Conservation (phyloP, 371 early-diverging fungal species). For the Syncephalis fuscata region DNA sequence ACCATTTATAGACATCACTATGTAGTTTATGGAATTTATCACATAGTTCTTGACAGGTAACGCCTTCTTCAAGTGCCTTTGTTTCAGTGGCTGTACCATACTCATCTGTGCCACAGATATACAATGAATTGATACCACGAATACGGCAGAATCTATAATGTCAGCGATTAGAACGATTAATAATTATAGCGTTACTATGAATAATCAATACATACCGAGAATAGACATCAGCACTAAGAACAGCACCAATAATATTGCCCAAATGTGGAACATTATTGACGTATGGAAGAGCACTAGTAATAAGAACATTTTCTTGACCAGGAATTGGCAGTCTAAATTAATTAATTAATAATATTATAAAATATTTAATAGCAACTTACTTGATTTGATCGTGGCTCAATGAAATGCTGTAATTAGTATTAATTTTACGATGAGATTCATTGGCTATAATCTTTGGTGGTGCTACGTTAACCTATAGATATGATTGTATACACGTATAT, state of each 20-base stretch:
- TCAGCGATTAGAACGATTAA: constrained; percentile 8
- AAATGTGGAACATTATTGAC: constrained; percentile 99
- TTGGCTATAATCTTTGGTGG: constrained; percentile 6
- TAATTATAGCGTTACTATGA: neutral
- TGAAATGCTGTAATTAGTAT: neutral
- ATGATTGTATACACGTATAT: too few relatives aligned
- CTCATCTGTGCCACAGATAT: constrained; percentile 99
- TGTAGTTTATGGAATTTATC: constrained; percentile 93
- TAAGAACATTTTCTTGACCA: constrained; percentile 71
- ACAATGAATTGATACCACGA: constrained; percentile 84
- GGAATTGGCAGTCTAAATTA: constrained; percentile 34
- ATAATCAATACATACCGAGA: constrained; percentile 36
- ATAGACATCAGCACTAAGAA: constrained; percentile 96
- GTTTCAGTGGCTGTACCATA: constrained; percentile 99
- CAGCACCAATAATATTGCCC: constrained; percentile 99
- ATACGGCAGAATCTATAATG: constrained; percentile 52
- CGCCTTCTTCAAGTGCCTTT: constrained; percentile 88
- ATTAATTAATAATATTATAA: neutral
- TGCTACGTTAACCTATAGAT: constrained; percentile 11
- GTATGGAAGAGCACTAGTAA: constrained; percentile 98
- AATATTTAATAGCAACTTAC: neutral
- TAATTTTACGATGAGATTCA: constrained; percentile 6
- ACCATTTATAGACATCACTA: constrained; percentile 89
- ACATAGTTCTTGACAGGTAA: constrained; percentile 86
- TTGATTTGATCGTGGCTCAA: neutral